These are phyloP conservation scores for Aspergillus bridgeri DNA, from an alignment of 495 filamentous ascomycete genomes.

Conservation along the genomic window DNA sequence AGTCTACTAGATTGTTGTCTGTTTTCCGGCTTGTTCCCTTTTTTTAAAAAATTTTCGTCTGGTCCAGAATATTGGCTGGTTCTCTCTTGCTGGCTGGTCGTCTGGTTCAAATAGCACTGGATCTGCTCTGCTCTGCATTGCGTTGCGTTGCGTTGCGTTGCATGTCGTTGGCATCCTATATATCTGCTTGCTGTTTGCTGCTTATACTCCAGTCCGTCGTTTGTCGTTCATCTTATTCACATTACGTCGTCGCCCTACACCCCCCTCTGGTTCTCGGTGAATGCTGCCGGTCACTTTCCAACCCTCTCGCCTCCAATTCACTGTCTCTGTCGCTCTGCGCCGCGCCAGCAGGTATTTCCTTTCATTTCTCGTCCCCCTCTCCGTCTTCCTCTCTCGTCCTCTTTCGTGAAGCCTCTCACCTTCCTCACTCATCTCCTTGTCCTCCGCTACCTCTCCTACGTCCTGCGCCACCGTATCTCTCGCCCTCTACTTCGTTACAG, in stretches of 20 bases:
- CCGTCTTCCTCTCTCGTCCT: conserved; percentile 9
- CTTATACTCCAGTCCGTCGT: background rate
- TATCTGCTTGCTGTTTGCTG: background rate
- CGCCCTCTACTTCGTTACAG: conserved; percentile 3
- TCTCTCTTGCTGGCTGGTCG: background rate
- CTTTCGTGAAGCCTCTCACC: background rate
- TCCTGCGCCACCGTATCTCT: background rate
- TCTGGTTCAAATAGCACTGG: background rate
- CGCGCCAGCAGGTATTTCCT: background rate
- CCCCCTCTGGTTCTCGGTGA: background rate
- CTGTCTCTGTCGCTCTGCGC: background rate
- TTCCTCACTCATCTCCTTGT: conserved; percentile 11
- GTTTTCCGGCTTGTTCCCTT: background rate
- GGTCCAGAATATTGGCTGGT: background rate
- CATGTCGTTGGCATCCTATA: background rate
- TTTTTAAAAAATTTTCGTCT: background rate
- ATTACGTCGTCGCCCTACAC: background rate
- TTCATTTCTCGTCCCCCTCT: background rate
- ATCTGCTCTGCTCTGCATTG: background rate
- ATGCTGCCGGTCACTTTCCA: conserved; percentile 2
- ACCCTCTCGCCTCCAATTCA: background rate
- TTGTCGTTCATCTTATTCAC: background rate
- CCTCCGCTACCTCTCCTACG: background rate
- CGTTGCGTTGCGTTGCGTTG: no score
- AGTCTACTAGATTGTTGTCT: background rate